Evolutionary conservation across 495 filamentous ascomycete genomes (phyloP), one percentile per base, ranked within the genome.

Genomic region (Penicillium diatomitis): DNA sequence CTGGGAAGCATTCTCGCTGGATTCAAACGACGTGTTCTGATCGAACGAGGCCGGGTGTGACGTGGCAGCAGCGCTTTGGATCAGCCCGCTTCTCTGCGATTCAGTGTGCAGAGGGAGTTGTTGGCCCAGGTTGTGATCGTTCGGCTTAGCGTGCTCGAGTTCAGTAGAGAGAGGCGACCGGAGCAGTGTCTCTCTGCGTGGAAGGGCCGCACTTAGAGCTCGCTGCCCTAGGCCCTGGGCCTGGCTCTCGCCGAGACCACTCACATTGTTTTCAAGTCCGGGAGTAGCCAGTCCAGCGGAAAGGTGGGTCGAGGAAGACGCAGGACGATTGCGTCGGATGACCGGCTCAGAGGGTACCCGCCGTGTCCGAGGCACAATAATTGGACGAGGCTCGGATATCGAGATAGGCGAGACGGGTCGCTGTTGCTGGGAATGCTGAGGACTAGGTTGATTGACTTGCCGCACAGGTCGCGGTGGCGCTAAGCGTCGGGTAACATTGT

Each of bases 361-460:
- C 28, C 64, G 66, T 6, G 63, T 54, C 8, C 56, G 68, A 5
- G 56, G 56, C n/a, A 56, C 49, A 7, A 58, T 55, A 42, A 46
- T 41, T 27, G 79, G 76, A 31, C 73, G 79, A 39, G 78, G 66
- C 58, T 86, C 82, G 9, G 73, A 67, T 34, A 81, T 75, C 3
- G 81, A 80, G 8, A 77, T 70, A 27, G 81, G 81, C 10, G 80
- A 80, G 28, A 75, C 72, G 27, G 76, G 69, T 41, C 80, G 77
- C 52, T 20, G 20, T 20, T 20, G 20, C 20, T 20, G 20, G 20
- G 20, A 20, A 20, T 71, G 72, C 44, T 69, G 69, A 41, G 60
- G 54, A 31, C 55, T 61, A 9, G 65, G 57, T 9, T 55, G 49
- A 47, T 41, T 58, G 4, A 59, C 50, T n/a, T 65, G 65, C 34